phyloP scores from a whole-genome alignment of 352 stramenopile species.

The Phytophthora aleatoria region DNA sequence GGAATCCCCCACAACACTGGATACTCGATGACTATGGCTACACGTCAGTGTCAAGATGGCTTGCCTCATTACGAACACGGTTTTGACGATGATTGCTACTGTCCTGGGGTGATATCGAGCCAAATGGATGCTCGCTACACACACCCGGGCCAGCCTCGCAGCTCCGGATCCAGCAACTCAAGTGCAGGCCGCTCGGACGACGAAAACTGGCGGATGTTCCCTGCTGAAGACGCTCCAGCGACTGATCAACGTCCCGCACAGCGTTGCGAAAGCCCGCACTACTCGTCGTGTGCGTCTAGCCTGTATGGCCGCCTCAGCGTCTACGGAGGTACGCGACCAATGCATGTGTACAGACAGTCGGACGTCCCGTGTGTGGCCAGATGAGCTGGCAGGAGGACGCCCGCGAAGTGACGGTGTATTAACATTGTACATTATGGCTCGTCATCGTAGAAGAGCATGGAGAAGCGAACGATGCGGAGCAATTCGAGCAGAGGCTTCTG shows the following conservation, averaged over 20 bases:
- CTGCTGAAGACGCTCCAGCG: conserved; percentile 19
- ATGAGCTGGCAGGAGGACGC: conserved; percentile 20
- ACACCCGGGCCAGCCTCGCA: conserved; percentile 10
- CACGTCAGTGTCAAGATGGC: conserved; percentile 31
- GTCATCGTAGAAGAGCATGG: conserved; percentile 39
- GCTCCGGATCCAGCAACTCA: conserved; percentile 35
- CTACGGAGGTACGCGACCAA: conserved; percentile 48
- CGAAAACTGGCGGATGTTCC: conserved; percentile 33
- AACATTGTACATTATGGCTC: conserved; percentile 27
- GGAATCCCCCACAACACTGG: conserved; percentile 19
- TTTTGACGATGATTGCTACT: conserved; percentile 42
- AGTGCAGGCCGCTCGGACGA: conserved; percentile 37
- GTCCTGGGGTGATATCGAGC: conserved; percentile 26
- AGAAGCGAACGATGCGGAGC: conserved; percentile 35
- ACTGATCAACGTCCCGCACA: conserved; percentile 24
- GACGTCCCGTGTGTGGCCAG: conserved; percentile 18
- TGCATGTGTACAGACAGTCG: conserved; percentile 16
- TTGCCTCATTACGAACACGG: conserved; percentile 38
- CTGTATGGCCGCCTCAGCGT: conserved; percentile 57
- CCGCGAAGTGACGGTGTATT: conserved; percentile 20
- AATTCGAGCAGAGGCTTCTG: conserved; percentile 53
- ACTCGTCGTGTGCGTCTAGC: conserved; percentile 67
- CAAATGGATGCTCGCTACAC: conserved; percentile 21
- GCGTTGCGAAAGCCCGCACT: conserved; percentile 64
- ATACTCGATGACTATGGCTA: conserved; percentile 41